These are phyloP conservation scores for Botryotinia narcissicola DNA, from an alignment of 2,329 filamentous ascomycete species.

Conservation along the genomic window DNA sequence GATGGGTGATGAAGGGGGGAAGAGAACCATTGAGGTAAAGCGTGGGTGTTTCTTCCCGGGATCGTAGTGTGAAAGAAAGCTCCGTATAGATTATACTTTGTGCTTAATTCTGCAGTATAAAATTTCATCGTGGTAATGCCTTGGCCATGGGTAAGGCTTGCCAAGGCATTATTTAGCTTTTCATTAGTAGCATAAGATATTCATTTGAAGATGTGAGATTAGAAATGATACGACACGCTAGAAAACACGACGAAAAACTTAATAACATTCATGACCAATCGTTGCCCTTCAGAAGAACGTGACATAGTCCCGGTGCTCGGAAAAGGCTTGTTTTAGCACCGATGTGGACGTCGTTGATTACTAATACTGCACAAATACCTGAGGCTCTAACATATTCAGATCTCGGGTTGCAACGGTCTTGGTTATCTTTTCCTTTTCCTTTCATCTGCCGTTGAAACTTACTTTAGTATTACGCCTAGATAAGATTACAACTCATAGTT, in stretches of 20 bases:
- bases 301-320: neutral
- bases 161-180: neutral
- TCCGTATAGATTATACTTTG: neutral
- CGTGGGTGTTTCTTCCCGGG: neutral
- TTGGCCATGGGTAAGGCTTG: neutral
- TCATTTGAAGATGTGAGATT: neutral
- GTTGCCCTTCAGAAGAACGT: neutral
- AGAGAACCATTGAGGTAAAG: neutral
- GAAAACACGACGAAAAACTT: neutral
- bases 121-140: neutral
- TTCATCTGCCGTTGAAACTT: neutral
- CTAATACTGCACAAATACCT: accelerated
- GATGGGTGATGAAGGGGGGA: neutral
- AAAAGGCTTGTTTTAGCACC: neutral
- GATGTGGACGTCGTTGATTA: neutral
- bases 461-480: neutral
- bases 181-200: neutral
- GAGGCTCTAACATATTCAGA: neutral
- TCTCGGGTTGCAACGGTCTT: neutral
- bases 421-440: neutral
- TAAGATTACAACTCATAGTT: neutral
- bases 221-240: conserved; percentile 4
- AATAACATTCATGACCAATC: neutral
- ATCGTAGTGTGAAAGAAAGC: neutral
- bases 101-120: neutral